phyloP scores from a whole-genome alignment of 1,284 basidiomycete genomes.

The Microbotryum scabiosae region DNA sequence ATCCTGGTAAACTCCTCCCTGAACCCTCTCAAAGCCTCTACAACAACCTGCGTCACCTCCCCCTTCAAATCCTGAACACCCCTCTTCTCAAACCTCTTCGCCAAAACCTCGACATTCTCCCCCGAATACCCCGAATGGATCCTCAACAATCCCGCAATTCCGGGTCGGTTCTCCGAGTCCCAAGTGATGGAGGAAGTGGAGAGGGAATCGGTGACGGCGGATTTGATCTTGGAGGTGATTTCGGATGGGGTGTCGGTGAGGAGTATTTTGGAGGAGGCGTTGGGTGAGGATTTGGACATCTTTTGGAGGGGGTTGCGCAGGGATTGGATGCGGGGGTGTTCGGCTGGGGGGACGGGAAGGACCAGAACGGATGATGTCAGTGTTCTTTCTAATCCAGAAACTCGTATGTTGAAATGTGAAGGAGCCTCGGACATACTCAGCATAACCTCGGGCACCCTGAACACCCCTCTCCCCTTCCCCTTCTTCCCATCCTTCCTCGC shows the following conservation, averaged over 20 bases:
- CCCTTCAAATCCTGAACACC: constrained; percentile 60
- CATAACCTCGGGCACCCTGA: constrained; percentile 64
- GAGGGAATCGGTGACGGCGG: constrained; percentile 77
- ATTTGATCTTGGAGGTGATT: constrained; percentile 64
- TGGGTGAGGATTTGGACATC: constrained; percentile 90
- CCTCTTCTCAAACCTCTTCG: constrained; percentile 50
- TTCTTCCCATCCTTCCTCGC: constrained; percentile 10
- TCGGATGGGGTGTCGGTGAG: constrained; percentile 63
- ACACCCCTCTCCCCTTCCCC: constrained; percentile 45
- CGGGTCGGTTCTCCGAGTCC: constrained; percentile 67
- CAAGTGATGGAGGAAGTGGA: constrained; percentile 54
- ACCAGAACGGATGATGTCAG: not conserved
- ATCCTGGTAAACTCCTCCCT: constrained; percentile 61
- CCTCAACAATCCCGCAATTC: constrained; percentile 69
- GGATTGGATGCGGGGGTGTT: constrained; percentile 58
- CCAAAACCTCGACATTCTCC: constrained; percentile 48
- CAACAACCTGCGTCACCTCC: constrained; percentile 63
- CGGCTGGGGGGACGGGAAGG: constrained; percentile 50
- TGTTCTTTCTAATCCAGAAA: no score
- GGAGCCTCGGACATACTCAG: constrained; percentile 53
- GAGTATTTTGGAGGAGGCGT: constrained; percentile 70
- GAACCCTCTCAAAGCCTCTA: constrained; percentile 60
- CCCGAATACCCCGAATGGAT: constrained; percentile 55
- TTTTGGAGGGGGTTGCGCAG: constrained; percentile 76
- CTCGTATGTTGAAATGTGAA: not conserved